phyloP scores from a whole-genome alignment of 1,284 basidiomycete genomes.

The Pulchroboletus neoregius region DNA sequence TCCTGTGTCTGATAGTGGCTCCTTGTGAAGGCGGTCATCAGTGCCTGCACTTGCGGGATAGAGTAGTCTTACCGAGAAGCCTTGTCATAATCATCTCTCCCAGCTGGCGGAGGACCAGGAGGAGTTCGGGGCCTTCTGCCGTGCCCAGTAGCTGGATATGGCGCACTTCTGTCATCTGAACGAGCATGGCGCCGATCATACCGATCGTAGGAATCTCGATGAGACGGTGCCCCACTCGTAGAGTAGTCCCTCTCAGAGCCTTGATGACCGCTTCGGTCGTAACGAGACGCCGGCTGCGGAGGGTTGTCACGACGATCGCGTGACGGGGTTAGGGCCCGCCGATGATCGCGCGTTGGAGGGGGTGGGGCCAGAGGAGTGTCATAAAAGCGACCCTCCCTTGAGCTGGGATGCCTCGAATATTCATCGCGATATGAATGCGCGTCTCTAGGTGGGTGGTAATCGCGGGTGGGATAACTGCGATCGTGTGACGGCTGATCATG shows the following conservation, averaged over 20 bases:
- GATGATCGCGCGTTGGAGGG: slow-evolving; percentile 46
- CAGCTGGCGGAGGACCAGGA: slow-evolving; percentile 38
- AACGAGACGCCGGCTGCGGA: slow-evolving; percentile 39
- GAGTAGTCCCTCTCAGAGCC: slow-evolving; percentile 46
- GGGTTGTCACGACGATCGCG: slow-evolving; percentile 64
- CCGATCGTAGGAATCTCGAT: slow-evolving; percentile 53
- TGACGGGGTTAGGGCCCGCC: slow-evolving; percentile 55
- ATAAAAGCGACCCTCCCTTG: slow-evolving; percentile 49
- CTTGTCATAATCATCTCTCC: slow-evolving; percentile 49
- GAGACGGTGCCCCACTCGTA: slow-evolving; percentile 46
- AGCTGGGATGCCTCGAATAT: slow-evolving; percentile 38
- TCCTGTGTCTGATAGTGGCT: slow-evolving; percentile 42
- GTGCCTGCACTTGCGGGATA: not conserved
- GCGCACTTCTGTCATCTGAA: slow-evolving; percentile 22
- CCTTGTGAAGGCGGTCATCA: slow-evolving; percentile 29
- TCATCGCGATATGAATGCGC: slow-evolving; percentile 47
- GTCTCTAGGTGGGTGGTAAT: slow-evolving; percentile 46
- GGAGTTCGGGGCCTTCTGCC: slow-evolving; percentile 45
- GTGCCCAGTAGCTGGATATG: slow-evolving; percentile 33
- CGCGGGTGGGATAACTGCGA: slow-evolving; percentile 46
- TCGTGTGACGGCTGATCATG: slow-evolving; percentile 50
- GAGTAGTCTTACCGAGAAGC: slow-evolving; percentile 43
- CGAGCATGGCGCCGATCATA: slow-evolving; percentile 49
- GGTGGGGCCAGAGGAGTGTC: slow-evolving; percentile 52
- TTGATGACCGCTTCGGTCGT: slow-evolving; percentile 38